Evolutionary conservation across 2,329 filamentous ascomycete species (phyloP), one percentile per base, ranked within the genome.

Genomic region (Colletotrichum sp.): DNA sequence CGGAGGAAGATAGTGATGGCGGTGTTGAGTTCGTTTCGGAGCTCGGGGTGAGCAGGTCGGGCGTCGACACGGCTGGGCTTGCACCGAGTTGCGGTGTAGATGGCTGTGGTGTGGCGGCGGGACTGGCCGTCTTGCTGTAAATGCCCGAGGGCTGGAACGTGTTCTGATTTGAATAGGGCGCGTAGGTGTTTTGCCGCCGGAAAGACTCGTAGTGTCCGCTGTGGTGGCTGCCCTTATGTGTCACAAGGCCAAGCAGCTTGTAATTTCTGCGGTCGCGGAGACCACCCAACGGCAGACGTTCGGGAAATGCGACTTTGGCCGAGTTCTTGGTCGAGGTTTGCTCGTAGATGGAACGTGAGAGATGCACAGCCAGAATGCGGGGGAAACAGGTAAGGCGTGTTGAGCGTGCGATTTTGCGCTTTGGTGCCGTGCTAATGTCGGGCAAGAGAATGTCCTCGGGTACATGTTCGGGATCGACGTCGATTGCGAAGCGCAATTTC

Each of bases 171-270:
- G 95, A 94, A 82, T 93, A 99, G 0, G 96, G 96, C 4, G 94
- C 87, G 67, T 93, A 92, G 10, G 74, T 71, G 74, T 95, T 94
- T 84, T 99, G 97, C 48, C 97, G 92, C 39, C 97, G 91, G 84
- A 99, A 99, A 1, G 96, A 96, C 84, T 99, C 97, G 86, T 99
- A 99, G 83, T 99, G 97, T 1, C 97, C 97, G 80, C 96, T 98
- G 82, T 98, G 94, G 83, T 99, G 97, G 77, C 95, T 98, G 48
- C 97, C 97, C 81, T 98, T 98, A 83, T 99, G 97, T 26, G 95
- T 98, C 43, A 99, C 95, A 43, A 98, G 92, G 14, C 94, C 95
- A 1, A 98, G 90, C 7, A 99, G 89, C 80, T 93, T 95, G 85
- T 98, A 99, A 82, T 91, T 94, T 78, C 93, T 94, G 81, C 94